Percentiles rank a stretch among this genome's conserved stretches.
These are phyloP conservation scores for Sabuloglossum arenarium DNA, from an alignment of 495 filamentous ascomycete genomes.

Conservation along the genomic window DNA sequence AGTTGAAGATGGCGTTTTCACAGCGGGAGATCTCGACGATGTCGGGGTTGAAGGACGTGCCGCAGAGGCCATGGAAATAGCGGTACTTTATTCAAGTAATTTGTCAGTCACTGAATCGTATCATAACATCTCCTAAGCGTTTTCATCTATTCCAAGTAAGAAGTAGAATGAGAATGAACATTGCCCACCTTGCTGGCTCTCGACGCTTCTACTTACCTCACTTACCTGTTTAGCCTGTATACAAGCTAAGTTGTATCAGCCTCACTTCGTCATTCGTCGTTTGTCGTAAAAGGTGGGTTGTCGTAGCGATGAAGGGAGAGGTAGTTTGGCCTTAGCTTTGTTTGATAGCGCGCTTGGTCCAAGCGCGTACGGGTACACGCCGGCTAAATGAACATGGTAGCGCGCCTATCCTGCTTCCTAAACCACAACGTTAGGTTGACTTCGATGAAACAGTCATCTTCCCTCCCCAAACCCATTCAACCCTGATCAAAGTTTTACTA, in stretches of 20 bases:
- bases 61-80: neutral
- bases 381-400: constrained; percentile 1
- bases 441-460: neutral
- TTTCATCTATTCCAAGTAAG: no score
- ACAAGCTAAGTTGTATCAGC: neutral
- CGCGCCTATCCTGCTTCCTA: neutral
- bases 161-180: neutral
- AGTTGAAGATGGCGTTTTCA: constrained; percentile 17
- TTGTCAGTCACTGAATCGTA: neutral
- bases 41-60: neutral
- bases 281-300: neutral
- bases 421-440: neutral
- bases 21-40: neutral
- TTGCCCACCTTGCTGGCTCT: neutral
- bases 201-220: neutral
- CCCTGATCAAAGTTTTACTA: neutral
- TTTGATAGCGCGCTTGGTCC: neutral
- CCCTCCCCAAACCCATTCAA: neutral
- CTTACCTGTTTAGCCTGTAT: neutral
- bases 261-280: neutral
- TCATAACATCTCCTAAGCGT: neutral
- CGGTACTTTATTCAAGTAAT: neutral
- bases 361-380: neutral
- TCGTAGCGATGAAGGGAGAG: neutral
- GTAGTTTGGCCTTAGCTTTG: neutral